Percentiles rank a stretch among this genome's conserved stretches.
phyloP scores from a whole-genome alignment of 169 alveolate genomes.

The Cryptosporidium viatorum region DNA sequence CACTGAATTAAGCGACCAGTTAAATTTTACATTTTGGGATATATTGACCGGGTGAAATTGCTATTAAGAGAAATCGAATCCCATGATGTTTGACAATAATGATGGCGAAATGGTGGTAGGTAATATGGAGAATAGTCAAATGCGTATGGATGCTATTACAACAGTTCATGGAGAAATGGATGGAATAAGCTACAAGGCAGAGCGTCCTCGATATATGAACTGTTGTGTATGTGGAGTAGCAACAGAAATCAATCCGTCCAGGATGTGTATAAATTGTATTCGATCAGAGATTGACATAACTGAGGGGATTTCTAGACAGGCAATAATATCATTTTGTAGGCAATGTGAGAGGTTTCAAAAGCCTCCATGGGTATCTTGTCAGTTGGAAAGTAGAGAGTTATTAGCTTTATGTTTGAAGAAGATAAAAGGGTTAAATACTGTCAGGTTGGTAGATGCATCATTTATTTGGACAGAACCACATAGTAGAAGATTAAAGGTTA shows the following conservation, averaged over 20 bases:
- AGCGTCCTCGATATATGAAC: slow-evolving; percentile 59
- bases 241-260: slow-evolving; percentile 88
- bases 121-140: slow-evolving; percentile 2
- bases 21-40: slow-evolving; percentile 15
- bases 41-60: not conserved
- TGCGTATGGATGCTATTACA: not conserved
- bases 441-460: slow-evolving; percentile 94
- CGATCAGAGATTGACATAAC: slow-evolving; percentile 91
- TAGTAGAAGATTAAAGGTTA: slow-evolving; percentile 94
- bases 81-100: slow-evolving; percentile 10
- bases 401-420: slow-evolving; percentile 95
- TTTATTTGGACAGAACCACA: slow-evolving; percentile 98
- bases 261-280: slow-evolving; percentile 93
- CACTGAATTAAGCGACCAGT: not conserved
- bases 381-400: slow-evolving; percentile 96
- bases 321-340: slow-evolving; percentile 85
- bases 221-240: slow-evolving; percentile 94
- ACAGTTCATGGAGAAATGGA: not conserved
- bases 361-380: slow-evolving; percentile 95
- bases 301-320: slow-evolving; percentile 88
- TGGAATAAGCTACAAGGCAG: slow-evolving; percentile 10
- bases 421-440: slow-evolving; percentile 93
- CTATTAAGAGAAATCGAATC: not conserved
- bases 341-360: slow-evolving; percentile 91
- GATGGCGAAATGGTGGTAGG: not conserved